phyloP scores from a whole-genome alignment of 2,329 filamentous ascomycete species.

The Paracoccidioides brasiliensis region DNA sequence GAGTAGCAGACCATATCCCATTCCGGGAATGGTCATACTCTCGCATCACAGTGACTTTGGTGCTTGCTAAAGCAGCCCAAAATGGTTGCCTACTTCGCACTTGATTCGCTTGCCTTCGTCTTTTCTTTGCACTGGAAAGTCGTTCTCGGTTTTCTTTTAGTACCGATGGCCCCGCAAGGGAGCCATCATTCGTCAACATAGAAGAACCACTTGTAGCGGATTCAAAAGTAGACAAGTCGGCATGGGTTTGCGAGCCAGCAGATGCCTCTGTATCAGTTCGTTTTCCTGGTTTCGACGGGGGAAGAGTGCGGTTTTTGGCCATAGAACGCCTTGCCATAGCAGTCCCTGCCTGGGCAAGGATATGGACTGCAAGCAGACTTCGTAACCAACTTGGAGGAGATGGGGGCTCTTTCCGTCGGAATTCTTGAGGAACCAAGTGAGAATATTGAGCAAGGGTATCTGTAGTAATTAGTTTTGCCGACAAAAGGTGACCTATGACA shows the following conservation, averaged over 20 bases:
- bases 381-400: slow-evolving; percentile 34
- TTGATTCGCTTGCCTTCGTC: slow-evolving; percentile 80
- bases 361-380: slow-evolving; percentile 37
- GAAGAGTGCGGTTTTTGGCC: slow-evolving; percentile 32
- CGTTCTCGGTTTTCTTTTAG: slow-evolving; percentile 43
- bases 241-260: slow-evolving; percentile 30
- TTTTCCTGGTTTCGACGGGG: slow-evolving; percentile 29
- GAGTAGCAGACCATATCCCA: slow-evolving; percentile 11
- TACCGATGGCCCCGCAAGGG: slow-evolving; percentile 37
- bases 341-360: slow-evolving; percentile 36
- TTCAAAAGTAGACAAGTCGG: slow-evolving; percentile 32
- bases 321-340: slow-evolving; percentile 36
- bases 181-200: slow-evolving; percentile 27
- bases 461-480: slow-evolving; percentile 31
- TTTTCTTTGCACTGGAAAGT: slow-evolving; percentile 58
- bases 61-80: slow-evolving; percentile 88
- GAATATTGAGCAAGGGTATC: slow-evolving; percentile 32
- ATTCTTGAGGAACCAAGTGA: slow-evolving; percentile 31
- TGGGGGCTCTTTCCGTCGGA: slow-evolving; percentile 30
- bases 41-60: slow-evolving; percentile 91
- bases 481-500: slow-evolving; percentile 32
- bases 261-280: slow-evolving; percentile 34
- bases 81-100: slow-evolving; percentile 82
- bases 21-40: slow-evolving; percentile 66
- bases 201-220: slow-evolving; percentile 27